Evolutionary conservation across 2,329 filamentous ascomycete genomes (phyloP).

Genomic region (Oidium heveae): DNA sequence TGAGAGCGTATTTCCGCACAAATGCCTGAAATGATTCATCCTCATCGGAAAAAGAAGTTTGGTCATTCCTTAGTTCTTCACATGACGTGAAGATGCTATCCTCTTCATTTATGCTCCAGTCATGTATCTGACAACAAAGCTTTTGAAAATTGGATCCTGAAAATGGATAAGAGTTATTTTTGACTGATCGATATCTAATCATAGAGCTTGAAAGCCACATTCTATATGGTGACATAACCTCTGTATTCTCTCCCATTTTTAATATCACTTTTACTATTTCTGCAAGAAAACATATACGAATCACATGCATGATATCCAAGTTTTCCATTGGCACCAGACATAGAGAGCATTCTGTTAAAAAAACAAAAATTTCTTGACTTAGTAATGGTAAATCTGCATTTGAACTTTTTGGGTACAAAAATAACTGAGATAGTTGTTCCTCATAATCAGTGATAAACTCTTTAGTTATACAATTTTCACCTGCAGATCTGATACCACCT

Average conservation of each 20-base stretch:
- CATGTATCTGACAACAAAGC: constrained; percentile 8
- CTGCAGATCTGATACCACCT: constrained; percentile 36
- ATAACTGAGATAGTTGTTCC: constrained; percentile 51
- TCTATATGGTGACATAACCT: constrained; percentile 22
- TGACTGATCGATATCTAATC: neutral
- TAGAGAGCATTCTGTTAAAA: constrained; percentile 56
- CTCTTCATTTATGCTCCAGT: neutral
- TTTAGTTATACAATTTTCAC: constrained; percentile 32
- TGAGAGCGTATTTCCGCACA: constrained; percentile 62
- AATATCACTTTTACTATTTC: constrained; percentile 67
- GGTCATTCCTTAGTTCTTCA: constrained; percentile 24
- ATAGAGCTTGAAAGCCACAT: constrained; percentile 4
- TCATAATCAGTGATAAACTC: constrained; percentile 46
- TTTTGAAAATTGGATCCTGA: constrained; percentile 5
- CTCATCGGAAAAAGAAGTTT: constrained; percentile 24
- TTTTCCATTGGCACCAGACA: constrained; percentile 40
- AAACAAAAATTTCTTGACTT: constrained; percentile 47
- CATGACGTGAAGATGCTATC: constrained; percentile 2
- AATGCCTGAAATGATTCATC: constrained; percentile 30
- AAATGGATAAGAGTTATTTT: constrained; percentile 1
- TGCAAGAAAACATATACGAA: constrained; percentile 70
- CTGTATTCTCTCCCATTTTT: constrained; percentile 29
- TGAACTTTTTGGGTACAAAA: constrained; percentile 15
- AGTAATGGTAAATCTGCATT: constrained; percentile 20
- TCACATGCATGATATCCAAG: constrained; percentile 51